Conservation (phyloP, 306 rosid genomes). For the Citrullus mucosospermus region DNA sequence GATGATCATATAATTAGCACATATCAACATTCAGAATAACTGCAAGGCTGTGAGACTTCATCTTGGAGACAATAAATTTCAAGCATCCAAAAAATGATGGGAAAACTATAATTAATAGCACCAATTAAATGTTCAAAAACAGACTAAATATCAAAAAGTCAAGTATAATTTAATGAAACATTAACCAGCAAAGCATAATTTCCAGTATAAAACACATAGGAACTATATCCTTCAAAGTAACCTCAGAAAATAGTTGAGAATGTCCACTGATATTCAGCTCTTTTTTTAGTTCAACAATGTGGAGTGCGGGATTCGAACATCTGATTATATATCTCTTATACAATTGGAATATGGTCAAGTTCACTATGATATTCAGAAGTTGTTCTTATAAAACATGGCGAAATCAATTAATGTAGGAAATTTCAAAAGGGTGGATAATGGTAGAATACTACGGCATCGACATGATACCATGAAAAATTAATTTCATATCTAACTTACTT, state of each 20-base stretch:
- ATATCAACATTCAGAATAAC: not conserved
- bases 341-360: not conserved
- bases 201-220: too few relatives aligned
- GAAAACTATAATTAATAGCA: not conserved
- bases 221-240: not conserved
- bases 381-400: not conserved
- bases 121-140: not conserved
- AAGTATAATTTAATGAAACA: not conserved
- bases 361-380: not conserved
- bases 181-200: not conserved
- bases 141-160: not conserved
- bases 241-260: not conserved
- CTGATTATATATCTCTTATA: not conserved
- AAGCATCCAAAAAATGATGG: not conserved
- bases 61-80: not conserved
- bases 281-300: not conserved
- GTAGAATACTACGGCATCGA: not conserved
- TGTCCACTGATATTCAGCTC: not conserved
- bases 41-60: not conserved
- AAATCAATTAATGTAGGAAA: not conserved
- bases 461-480: not conserved
- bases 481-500: constrained; percentile 27
- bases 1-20: not conserved
- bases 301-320: not conserved
- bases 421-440: not conserved